Percentiles rank a stretch among this genome's conserved stretches.
These are phyloP conservation scores for Gigaspora rosea DNA, from an alignment of 192 early-diverging fungal species.

Conservation along the genomic window DNA sequence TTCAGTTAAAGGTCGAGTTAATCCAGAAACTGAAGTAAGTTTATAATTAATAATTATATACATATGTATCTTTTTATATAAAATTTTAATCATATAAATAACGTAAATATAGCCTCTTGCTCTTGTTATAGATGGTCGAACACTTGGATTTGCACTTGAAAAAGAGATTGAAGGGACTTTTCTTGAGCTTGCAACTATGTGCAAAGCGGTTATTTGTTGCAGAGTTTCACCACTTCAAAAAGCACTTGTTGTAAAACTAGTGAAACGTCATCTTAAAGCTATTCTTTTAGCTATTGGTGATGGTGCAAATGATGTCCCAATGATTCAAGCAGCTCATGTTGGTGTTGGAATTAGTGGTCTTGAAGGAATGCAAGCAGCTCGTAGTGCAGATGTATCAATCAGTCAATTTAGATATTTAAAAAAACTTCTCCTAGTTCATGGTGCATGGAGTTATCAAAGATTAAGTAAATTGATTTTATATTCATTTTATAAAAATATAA, in stretches of 20 bases:
- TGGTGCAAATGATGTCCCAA: conserved; percentile 97
- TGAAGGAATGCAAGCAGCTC: conserved; percentile 96
- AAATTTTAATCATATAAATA: background rate
- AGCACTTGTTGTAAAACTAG: conserved; percentile 97
- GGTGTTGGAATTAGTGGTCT: conserved; percentile 96
- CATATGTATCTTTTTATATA: background rate
- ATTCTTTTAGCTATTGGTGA: conserved; percentile 97
- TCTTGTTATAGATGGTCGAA: conserved; percentile 93
- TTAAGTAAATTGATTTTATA: conserved; percentile 95
- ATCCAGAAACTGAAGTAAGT: conserved; percentile 40
- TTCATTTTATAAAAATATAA: conserved; percentile 99
- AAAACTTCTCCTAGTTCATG: conserved; percentile 95
- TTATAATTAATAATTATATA: background rate
- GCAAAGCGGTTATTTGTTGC: conserved; percentile 96
- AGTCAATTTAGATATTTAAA: conserved; percentile 94
- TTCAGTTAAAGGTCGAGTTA: conserved; percentile 61
- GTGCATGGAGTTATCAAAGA: conserved; percentile 95
- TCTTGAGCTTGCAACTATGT: conserved; percentile 86
- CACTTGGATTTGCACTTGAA: conserved; percentile 91
- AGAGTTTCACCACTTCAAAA: conserved; percentile 98
- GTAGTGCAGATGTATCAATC: conserved; percentile 98
- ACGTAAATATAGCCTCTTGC: conserved; percentile 60
- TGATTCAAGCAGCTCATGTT: conserved; percentile 99
- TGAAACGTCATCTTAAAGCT: conserved; percentile 85
- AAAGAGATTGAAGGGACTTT: conserved; percentile 80